Evolutionary conservation across 2,329 filamentous ascomycete species (phyloP).

Genomic region (Colletotrichum sp.): DNA sequence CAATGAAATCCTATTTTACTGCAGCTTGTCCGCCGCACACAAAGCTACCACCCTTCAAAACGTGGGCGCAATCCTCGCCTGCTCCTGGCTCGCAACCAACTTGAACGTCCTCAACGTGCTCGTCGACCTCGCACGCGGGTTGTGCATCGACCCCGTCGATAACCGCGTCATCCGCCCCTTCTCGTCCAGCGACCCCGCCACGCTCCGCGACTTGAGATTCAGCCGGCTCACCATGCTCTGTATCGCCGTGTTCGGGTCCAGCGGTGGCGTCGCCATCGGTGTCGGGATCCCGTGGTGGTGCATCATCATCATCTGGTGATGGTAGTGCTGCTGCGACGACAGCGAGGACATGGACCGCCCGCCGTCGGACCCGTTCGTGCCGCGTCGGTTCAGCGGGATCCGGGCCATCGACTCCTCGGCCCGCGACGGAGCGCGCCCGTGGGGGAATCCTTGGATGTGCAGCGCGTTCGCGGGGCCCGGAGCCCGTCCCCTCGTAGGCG

Average conservation of each 20-base stretch:
- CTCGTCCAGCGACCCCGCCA: constrained; percentile 20
- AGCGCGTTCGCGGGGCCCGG: not conserved
- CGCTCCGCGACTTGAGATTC: constrained; percentile 32
- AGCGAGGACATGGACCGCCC: not conserved
- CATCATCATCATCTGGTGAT: not conserved
- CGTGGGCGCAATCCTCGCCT: not conserved
- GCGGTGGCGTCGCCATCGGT: constrained; percentile 27
- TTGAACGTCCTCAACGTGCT: constrained; percentile 27
- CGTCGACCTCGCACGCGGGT: constrained; percentile 17
- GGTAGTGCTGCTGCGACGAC: not conserved
- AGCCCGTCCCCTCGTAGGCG: constrained; percentile 22
- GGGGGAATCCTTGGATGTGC: constrained; percentile 18
- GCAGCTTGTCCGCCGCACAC: not conserved
- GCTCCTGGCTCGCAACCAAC: constrained; percentile 15
- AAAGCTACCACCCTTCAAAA: not conserved
- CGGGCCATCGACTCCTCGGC: constrained; percentile 8
- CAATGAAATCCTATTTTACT: not conserved
- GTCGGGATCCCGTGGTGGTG: constrained; percentile 22
- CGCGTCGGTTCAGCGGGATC: constrained; percentile 21
- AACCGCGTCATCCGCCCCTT: not conserved
- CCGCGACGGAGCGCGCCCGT: constrained; percentile 16
- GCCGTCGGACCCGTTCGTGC: constrained; percentile 18
- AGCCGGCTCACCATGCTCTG: constrained; percentile 36
- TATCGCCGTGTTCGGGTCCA: constrained; percentile 31
- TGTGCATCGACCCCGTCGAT: not conserved